These are phyloP conservation scores for Eucalyptus caleyi DNA, from an alignment of 345 rosid genomes.

Conservation along the genomic window DNA sequence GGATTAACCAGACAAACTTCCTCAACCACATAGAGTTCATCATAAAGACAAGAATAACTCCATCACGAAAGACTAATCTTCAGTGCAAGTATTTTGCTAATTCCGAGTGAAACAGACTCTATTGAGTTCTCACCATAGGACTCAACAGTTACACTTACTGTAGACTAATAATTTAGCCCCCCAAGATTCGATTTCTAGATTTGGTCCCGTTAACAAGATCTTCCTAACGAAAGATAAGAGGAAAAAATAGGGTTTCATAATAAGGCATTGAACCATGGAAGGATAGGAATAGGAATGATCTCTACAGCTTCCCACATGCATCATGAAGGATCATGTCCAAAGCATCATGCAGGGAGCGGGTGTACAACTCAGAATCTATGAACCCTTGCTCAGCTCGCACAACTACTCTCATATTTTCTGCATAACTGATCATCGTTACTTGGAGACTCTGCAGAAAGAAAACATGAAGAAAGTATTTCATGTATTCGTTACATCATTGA, in stretches of 20 bases:
- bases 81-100: too few relatives aligned
- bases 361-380: slow-evolving; percentile 2
- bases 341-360: not conserved
- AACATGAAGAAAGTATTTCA: not conserved
- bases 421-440: slow-evolving; percentile 12
- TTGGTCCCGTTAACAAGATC: not conserved
- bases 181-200: not conserved
- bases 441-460: slow-evolving; percentile 7
- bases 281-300: not conserved
- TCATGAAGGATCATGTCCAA: not conserved
- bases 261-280: not conserved
- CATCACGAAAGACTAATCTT: not conserved
- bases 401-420: slow-evolving; percentile 11
- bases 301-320: not conserved
- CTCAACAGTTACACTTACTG: too few relatives aligned
- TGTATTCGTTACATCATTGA: not conserved
- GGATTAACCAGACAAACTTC: not conserved
- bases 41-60: not conserved
- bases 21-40: not conserved
- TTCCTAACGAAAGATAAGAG: not conserved
- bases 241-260: not conserved
- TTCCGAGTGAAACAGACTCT: too few relatives aligned
- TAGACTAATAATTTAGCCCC: not conserved
- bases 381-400: slow-evolving; percentile 17
- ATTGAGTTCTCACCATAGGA: too few relatives aligned